Conservation (phyloP, 495 filamentous ascomycete genomes). For the Poronia punctata region DNA sequence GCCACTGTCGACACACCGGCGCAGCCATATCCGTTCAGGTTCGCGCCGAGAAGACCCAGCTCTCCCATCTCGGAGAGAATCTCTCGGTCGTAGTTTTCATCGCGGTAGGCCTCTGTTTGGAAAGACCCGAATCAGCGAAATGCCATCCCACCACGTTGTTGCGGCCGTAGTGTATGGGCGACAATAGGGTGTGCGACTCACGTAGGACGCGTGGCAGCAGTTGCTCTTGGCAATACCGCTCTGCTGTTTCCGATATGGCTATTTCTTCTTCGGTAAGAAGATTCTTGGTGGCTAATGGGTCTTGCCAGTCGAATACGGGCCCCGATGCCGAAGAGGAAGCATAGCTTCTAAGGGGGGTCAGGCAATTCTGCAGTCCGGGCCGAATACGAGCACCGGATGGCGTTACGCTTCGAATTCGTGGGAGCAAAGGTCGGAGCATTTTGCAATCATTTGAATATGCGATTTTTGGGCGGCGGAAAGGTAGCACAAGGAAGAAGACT, state of each 20-base stretch:
- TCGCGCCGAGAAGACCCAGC: slow-evolving; percentile 83
- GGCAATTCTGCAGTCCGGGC: slow-evolving; percentile 2
- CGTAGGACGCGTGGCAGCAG: slow-evolving; percentile 81
- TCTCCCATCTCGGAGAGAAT: slow-evolving; percentile 96
- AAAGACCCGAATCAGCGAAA: slow-evolving; percentile 8
- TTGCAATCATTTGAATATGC: too few relatives aligned
- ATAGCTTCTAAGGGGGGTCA: slow-evolving; percentile 22
- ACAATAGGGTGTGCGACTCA: slow-evolving; percentile 36
- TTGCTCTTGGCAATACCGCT: slow-evolving; percentile 86
- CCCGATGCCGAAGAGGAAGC: slow-evolving; percentile 23
- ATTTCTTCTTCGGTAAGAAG: slow-evolving; percentile 83
- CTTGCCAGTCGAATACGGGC: slow-evolving; percentile 78
- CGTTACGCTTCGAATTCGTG: slow-evolving; percentile 5
- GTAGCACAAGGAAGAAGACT: too few relatives aligned
- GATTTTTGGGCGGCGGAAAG: too few relatives aligned
- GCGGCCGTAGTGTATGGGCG: not conserved
- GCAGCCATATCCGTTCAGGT: slow-evolving; percentile 86
- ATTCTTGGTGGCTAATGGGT: slow-evolving; percentile 68
- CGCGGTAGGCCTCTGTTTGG: slow-evolving; percentile 78
- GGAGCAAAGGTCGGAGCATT: slow-evolving; percentile 20
- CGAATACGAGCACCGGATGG: slow-evolving; percentile 2
- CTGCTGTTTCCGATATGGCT: slow-evolving; percentile 79
- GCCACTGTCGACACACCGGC: slow-evolving; percentile 91
- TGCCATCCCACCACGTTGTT: not conserved
- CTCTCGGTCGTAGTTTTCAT: slow-evolving; percentile 82